Evolutionary conservation across 1,284 basidiomycete species (phyloP).

Genomic region (Vanrija pseudolonga): DNA sequence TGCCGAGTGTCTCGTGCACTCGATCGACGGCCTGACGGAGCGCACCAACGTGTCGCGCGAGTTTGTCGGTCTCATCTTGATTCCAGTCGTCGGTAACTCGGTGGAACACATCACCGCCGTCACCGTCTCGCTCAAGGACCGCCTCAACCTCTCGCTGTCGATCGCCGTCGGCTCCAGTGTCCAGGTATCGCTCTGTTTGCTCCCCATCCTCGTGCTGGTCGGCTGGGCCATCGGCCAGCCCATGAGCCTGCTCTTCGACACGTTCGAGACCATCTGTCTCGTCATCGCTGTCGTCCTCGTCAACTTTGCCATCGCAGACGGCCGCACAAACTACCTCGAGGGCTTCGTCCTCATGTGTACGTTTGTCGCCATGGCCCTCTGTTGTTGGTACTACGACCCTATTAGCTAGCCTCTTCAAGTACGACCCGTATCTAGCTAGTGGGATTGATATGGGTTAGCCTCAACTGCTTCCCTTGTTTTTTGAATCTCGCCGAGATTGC

Average conservation of each 20-base stretch:
- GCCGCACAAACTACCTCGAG: constrained; percentile 76
- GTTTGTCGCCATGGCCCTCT: constrained; percentile 46
- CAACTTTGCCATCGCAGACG: constrained; percentile 75
- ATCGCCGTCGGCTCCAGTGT: constrained; percentile 88
- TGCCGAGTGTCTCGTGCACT: constrained; percentile 79
- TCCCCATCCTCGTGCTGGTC: constrained; percentile 62
- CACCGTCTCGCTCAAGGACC: constrained; percentile 73
- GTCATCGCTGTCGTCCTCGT: constrained; percentile 68
- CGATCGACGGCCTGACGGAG: constrained; percentile 64
- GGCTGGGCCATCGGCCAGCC: constrained; percentile 54
- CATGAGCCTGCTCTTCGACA: constrained; percentile 49
- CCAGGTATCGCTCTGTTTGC: constrained; percentile 81
- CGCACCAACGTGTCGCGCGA: constrained; percentile 55
- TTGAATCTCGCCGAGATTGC: too few species aligned
- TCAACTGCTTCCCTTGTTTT: too few species aligned
- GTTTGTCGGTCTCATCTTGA: constrained; percentile 78
- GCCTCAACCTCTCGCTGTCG: constrained; percentile 57
- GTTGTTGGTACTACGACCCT: constrained; percentile 36
- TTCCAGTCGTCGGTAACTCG: constrained; percentile 78
- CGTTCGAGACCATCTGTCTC: constrained; percentile 49
- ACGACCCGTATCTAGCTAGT: too few species aligned
- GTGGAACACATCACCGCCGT: constrained; percentile 87
- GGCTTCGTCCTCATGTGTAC: constrained; percentile 57
- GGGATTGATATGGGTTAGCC: too few species aligned
- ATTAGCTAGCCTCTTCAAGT: too few species aligned